These are phyloP conservation scores for Cicer bijugum DNA, from an alignment of 306 rosid genomes.

Conservation along the genomic window DNA sequence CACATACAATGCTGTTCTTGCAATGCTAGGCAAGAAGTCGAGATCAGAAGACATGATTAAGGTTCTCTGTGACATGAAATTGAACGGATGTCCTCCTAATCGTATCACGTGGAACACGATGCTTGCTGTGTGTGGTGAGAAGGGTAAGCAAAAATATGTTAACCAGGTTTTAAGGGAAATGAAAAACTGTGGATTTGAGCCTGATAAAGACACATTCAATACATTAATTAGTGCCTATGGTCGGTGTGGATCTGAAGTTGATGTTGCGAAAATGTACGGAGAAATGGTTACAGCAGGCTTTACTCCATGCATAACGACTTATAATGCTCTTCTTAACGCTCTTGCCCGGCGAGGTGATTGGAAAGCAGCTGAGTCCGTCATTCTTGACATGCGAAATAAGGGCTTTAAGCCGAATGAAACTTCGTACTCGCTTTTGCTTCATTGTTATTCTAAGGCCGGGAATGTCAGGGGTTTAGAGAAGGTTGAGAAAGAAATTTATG, in stretches of 20 bases:
- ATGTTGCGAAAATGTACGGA: constrained; percentile 69
- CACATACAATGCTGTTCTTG: constrained; percentile 81
- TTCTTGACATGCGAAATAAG: constrained; percentile 72
- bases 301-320: constrained; percentile 77
- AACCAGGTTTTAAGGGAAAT: constrained; percentile 75
- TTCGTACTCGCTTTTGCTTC: constrained; percentile 84
- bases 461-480: constrained; percentile 73
- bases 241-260: constrained; percentile 86
- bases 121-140: constrained; percentile 88
- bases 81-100: constrained; percentile 79
- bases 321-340: constrained; percentile 89
- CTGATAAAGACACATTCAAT: constrained; percentile 93
- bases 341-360: constrained; percentile 84
- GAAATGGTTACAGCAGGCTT: constrained; percentile 90
- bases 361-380: constrained; percentile 81
- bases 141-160: constrained; percentile 75
- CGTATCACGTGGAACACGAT: constrained; percentile 89
- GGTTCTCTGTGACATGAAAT: constrained; percentile 79
- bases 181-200: constrained; percentile 93
- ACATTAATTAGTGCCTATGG: constrained; percentile 90
- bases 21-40: constrained; percentile 79
- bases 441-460: constrained; percentile 77
- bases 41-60: constrained; percentile 73
- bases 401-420: constrained; percentile 88
- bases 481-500: constrained; percentile 71